These are phyloP conservation scores for Phaeosphaeriaceae sp. DNA, from an alignment of 2,329 filamentous ascomycete genomes.

Conservation along the genomic window DNA sequence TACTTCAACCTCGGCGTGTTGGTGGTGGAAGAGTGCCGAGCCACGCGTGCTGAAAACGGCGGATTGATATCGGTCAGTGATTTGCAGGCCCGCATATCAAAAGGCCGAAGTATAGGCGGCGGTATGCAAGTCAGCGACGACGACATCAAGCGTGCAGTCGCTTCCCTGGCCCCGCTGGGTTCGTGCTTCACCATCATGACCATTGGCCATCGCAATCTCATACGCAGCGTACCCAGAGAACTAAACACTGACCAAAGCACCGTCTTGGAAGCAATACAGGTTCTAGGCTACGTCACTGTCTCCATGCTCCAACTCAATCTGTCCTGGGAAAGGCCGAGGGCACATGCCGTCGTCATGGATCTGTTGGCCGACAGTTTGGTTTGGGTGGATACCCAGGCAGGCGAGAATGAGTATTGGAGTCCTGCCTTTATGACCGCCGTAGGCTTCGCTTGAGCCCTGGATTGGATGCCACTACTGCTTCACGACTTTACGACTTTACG, in stretches of 20 bases:
- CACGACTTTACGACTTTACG: no score
- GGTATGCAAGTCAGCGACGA: conserved; percentile 85
- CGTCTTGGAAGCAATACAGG: conserved; percentile 87
- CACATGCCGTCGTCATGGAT: conserved; percentile 90
- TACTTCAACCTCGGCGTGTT: conserved; percentile 98
- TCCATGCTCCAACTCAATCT: conserved; percentile 89
- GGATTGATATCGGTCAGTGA: conserved; percentile 86
- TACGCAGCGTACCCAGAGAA: conserved; percentile 92
- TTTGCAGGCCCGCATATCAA: conserved; percentile 75
- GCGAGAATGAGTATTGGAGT: conserved; percentile 94
- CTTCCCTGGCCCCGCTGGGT: conserved; percentile 83
- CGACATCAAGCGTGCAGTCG: conserved; percentile 88
- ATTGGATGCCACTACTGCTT: no score
- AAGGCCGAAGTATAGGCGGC: conserved; percentile 69
- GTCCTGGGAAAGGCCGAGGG: conserved; percentile 81
- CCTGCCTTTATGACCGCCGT: conserved; percentile 69
- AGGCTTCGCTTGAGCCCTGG: no score
- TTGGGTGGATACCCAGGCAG: conserved; percentile 87
- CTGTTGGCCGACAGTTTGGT: conserved; percentile 86
- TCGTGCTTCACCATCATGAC: conserved; percentile 84
- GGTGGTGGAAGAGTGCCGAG: conserved; percentile 89
- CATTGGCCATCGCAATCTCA: conserved; percentile 84
- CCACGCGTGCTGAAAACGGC: conserved; percentile 87
- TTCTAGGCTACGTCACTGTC: conserved; percentile 87
- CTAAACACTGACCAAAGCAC: conserved; percentile 92